Percentiles rank a stretch among this genome's conserved stretches.
Conservation (phyloP, 2,329 filamentous ascomycete genomes). For the Truncatella angustata region DNA sequence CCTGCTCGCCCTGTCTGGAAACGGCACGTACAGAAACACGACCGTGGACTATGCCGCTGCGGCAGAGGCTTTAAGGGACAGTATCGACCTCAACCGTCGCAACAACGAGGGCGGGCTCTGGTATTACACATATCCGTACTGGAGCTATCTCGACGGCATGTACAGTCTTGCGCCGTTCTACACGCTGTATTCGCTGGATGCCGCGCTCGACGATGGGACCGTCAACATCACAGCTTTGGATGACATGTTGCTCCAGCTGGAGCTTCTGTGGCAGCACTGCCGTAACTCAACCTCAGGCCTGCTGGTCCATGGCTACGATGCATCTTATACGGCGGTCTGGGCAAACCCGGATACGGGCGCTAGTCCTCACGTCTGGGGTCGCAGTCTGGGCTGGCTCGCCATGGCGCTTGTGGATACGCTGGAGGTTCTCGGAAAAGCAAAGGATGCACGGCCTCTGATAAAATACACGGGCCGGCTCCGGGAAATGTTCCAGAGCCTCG, state of each 20-base stretch:
- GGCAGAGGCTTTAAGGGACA: slow-evolving; percentile 22
- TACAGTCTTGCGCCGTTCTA: slow-evolving; percentile 45
- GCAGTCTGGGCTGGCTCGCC: slow-evolving; percentile 36
- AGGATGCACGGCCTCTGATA: background rate
- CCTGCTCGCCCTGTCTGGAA: slow-evolving; percentile 20
- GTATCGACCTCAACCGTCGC: slow-evolving; percentile 29
- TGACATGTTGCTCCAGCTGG: slow-evolving; percentile 27
- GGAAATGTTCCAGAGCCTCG: slow-evolving; percentile 20
- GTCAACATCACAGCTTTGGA: slow-evolving; percentile 15
- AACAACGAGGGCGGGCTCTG: slow-evolving; percentile 33
- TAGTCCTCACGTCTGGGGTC: slow-evolving; percentile 35
- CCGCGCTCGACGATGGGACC: background rate
- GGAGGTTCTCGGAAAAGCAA: slow-evolving; percentile 21
- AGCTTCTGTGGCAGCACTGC: slow-evolving; percentile 26
- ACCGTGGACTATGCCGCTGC: slow-evolving; percentile 12
- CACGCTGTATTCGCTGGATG: slow-evolving; percentile 26
- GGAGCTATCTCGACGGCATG: slow-evolving; percentile 54
- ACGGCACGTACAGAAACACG: too few relatives aligned
- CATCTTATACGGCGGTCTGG: slow-evolving; percentile 30
- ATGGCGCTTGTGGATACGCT: slow-evolving; percentile 36
- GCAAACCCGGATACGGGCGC: slow-evolving; percentile 32
- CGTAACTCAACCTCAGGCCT: slow-evolving; percentile 23
- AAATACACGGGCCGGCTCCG: slow-evolving; percentile 13
- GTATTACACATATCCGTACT: slow-evolving; percentile 45
- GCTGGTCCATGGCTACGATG: slow-evolving; percentile 35